Base-by-base conservation (phyloP, 169 alveolate genomes). In the Theileria parva region DNA sequence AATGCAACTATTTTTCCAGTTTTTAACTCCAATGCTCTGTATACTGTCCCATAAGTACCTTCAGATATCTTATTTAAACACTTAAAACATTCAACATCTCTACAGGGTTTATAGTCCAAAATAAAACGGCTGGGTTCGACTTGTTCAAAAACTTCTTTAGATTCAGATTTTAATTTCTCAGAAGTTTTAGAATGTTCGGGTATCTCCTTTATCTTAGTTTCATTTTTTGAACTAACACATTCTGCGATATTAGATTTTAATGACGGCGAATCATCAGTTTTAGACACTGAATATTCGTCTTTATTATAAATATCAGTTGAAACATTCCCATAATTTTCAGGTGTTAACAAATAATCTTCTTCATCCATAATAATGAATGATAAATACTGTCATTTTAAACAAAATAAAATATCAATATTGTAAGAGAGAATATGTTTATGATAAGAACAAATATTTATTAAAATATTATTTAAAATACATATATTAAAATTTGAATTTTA, bases 11-110 rank as follows among this genome's bases (percentile, higher is more conserved):
- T 80, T 83, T 91, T 95, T 27, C 96, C 96, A 37, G 98, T 95
- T 50, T 87, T 75, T 57, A 79, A 91, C 74, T 96, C 98, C 79
- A 87, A 92, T 15, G 99, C 98, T 77, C 95, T 93, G 81, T 94
- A 96, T 7, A 97, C 99, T 37, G 97, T 94, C 39, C 99, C 99
- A 85, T 95, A 97, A 0, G 99, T 96, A 12, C 99, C 99, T 79
- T 94, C 97, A 53, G 99, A 98, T 73, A 97, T 93, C 81, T 94
- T 94, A 64, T 95, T 95, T 67, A 95, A 70, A 83, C 91, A 91
- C 88, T 94, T 95, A 85, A 95, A 97, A 74, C 81, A 91, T 4
- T 78, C 92, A 8, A 91, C 85, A 64, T 80, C 86, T 39, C 94
- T 64, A 51, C 94, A 89, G 1, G 76, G 25, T 9, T 34, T 67